These are phyloP conservation scores for Fomitopsis serialis DNA, from an alignment of 768 basidiomycete species.

Conservation along the genomic window DNA sequence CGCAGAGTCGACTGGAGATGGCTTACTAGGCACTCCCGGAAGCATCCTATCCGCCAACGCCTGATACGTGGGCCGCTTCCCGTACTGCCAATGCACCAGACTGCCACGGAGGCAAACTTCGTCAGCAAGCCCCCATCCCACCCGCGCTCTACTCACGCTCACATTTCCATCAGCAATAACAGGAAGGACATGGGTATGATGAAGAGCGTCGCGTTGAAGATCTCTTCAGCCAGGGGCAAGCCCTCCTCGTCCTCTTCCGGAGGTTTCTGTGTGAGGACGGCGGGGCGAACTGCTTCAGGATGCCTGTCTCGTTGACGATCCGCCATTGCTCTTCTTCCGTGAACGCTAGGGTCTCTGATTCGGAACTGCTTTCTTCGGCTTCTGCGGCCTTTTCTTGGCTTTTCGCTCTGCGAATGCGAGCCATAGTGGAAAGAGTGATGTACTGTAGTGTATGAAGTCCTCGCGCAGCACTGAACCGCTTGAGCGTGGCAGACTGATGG, in stretches of 20 bases:
- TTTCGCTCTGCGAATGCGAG: too few species aligned
- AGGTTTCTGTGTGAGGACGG: neutral
- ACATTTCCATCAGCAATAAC: constrained; percentile 84
- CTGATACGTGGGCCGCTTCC: constrained; percentile 44
- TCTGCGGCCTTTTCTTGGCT: too few species aligned
- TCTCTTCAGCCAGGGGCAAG: constrained; percentile 53
- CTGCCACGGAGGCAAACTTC: constrained; percentile 30
- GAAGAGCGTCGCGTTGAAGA: constrained; percentile 58
- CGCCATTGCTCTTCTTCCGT: constrained; percentile 78
- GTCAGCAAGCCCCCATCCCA: neutral
- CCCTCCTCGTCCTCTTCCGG: constrained; percentile 30
- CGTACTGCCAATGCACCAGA: constrained; percentile 76
- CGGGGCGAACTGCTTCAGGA: constrained; percentile 20
- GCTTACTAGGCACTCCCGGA: constrained; percentile 70
- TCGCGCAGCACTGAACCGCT: too few species aligned
- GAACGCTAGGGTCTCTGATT: constrained; percentile 33
- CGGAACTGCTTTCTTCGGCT: neutral
- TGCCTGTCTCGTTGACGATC: constrained; percentile 59
- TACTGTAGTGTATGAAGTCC: too few species aligned
- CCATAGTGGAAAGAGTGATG: too few species aligned
- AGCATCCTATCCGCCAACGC: constrained; percentile 53
- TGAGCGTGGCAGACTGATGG: too few species aligned
- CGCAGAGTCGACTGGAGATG: neutral
- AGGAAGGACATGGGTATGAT: constrained; percentile 74
- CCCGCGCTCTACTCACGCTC: constrained; percentile 26